A percentile compares a stretch with the other conserved stretches of the same genome.
phyloP scores from a whole-genome alignment of 805 yeast genomes.

The Yarrowia hollandica region DNA sequence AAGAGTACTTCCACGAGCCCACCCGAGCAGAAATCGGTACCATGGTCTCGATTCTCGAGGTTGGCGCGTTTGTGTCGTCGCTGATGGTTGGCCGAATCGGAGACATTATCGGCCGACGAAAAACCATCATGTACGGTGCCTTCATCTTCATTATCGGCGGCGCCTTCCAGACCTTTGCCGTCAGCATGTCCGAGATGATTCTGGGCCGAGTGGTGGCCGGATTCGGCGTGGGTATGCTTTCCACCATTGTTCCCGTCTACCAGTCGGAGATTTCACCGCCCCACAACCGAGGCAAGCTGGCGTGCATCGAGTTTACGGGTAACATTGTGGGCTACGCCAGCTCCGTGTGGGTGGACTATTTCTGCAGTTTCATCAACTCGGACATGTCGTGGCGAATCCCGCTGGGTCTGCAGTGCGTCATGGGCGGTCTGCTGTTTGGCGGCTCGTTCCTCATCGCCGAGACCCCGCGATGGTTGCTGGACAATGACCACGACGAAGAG shows the following conservation, averaged over 20 bases:
- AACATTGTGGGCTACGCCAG: conserved; percentile 78
- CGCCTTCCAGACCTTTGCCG: conserved; percentile 62
- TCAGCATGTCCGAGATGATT: conserved; percentile 57
- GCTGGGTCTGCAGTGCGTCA: conserved; percentile 67
- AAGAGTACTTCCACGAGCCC: conserved; percentile 69
- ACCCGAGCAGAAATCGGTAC: conserved; percentile 74
- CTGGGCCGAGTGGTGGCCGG: conserved; percentile 78
- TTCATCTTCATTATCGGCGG: conserved; percentile 79
- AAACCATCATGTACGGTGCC: conserved; percentile 80
- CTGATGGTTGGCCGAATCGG: conserved; percentile 75
- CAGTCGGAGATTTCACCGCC: conserved; percentile 89
- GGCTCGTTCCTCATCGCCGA: conserved; percentile 84
- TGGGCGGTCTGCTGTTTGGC: conserved; percentile 64
- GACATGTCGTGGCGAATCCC: conserved; percentile 78
- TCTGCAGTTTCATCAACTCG: conserved; percentile 62
- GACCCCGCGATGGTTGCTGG: conserved; percentile 87
- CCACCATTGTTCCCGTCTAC: conserved; percentile 83
- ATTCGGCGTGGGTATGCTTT: conserved; percentile 80
- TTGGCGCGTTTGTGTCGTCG: conserved; percentile 83
- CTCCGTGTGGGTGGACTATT: conserved; percentile 86
- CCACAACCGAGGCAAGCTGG: conserved; percentile 78
- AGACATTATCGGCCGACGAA: conserved; percentile 75
- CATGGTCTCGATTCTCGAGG: conserved; percentile 82
- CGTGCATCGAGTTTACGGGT: conserved; percentile 86
- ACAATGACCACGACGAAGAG: conserved; percentile 74